phyloP scores from a whole-genome alignment of 495 filamentous ascomycete genomes.

The Aspergillus asperescens region DNA sequence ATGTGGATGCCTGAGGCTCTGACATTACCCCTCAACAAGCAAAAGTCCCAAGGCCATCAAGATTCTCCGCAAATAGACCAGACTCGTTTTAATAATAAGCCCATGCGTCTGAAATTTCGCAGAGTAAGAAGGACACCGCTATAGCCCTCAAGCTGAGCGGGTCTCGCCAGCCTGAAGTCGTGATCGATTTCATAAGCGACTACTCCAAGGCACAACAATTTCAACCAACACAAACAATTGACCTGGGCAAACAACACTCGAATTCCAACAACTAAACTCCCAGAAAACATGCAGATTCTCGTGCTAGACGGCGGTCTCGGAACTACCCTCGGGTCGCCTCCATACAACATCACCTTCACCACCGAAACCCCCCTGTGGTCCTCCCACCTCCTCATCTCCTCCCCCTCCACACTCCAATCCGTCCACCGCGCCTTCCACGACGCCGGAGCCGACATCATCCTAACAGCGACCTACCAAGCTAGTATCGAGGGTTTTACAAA shows the following conservation, averaged over 20 bases:
- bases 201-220: too few relatives aligned
- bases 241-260: not conserved
- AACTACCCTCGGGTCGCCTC: conserved; percentile 53
- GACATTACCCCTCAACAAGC: too few relatives aligned
- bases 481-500: conserved; percentile 48
- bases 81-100: too few relatives aligned
- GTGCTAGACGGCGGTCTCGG: conserved; percentile 64
- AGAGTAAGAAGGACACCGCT: too few relatives aligned
- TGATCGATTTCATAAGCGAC: too few relatives aligned
- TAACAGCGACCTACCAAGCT: conserved; percentile 63
- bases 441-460: conserved; percentile 53
- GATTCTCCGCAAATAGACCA: too few relatives aligned
- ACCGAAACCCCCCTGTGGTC: conserved; percentile 58
- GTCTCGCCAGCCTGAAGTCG: too few relatives aligned
- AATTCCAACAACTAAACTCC: not conserved
- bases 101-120: too few relatives aligned
- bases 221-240: not conserved
- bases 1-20: too few relatives aligned
- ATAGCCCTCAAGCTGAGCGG: too few relatives aligned
- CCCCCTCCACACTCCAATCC: conserved; percentile 41
- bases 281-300: conserved; percentile 10
- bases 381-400: conserved; percentile 52
- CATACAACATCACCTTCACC: conserved; percentile 37
- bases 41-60: too few relatives aligned
- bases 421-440: conserved; percentile 50